Percentiles rank a stretch among this genome's conserved stretches.
phyloP scores from a whole-genome alignment of 257 asterid species.

The Euphrasia confusa region DNA sequence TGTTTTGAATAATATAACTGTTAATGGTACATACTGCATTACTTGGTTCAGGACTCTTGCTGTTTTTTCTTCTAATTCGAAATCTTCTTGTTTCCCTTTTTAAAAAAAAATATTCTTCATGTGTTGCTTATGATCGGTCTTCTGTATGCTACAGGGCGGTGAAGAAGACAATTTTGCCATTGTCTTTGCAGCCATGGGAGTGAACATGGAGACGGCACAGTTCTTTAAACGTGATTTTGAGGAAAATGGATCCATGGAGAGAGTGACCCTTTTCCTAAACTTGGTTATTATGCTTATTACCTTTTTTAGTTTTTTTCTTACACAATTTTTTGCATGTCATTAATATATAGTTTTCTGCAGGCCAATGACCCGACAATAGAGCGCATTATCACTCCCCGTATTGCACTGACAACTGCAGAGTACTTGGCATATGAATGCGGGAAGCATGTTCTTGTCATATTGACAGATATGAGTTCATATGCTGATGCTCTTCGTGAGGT shows the following conservation, averaged over 20 bases:
- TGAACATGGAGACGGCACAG: constrained; percentile 98
- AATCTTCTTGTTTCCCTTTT: no score
- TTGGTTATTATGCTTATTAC: constrained; percentile 42
- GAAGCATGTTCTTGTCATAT: constrained; percentile 95
- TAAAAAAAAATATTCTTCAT: no score
- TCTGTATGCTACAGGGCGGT: constrained; percentile 42
- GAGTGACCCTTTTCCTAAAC: constrained; percentile 93
- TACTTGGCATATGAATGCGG: constrained; percentile 95
- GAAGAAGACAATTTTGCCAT: constrained; percentile 96
- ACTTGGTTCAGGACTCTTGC: no score
- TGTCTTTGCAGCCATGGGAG: constrained; percentile 99
- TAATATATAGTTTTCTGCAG: constrained; percentile 29
- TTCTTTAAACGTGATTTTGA: constrained; percentile 98
- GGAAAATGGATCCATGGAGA: constrained; percentile 99
- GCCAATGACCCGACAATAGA: constrained; percentile 98
- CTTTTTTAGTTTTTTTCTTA: constrained; percentile 22
- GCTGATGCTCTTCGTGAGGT: constrained; percentile 99
- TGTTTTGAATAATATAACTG: no score
- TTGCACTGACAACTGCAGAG: constrained; percentile 96
- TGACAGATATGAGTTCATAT: constrained; percentile 98
- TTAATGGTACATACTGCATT: no score
- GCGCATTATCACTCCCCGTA: constrained; percentile 93
- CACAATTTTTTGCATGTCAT: constrained; percentile 5
- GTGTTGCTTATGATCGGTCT: no score
- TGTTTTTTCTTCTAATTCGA: no score